Conservation (phyloP, 2,329 filamentous ascomycete species). For the Fusarium siculi region DNA sequence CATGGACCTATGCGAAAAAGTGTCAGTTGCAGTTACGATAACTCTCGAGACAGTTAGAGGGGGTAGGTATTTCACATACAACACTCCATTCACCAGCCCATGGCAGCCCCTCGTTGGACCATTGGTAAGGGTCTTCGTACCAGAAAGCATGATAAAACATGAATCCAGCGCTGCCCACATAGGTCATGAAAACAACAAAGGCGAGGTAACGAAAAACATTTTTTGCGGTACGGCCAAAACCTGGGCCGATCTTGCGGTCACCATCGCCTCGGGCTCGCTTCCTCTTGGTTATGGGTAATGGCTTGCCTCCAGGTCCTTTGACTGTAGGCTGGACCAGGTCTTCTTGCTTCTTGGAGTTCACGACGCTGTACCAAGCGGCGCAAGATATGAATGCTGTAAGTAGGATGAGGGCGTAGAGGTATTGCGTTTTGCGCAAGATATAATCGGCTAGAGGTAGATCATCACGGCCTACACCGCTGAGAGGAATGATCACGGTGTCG, state of each 20-base stretch:
- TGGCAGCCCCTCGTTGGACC: conserved; percentile 57
- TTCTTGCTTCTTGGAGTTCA: conserved; percentile 61
- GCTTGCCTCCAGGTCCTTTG: conserved; percentile 88
- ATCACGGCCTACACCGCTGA: conserved; percentile 39
- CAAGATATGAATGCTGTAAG: conserved; percentile 62
- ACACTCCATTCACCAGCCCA: conserved; percentile 84
- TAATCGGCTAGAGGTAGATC: conserved; percentile 51
- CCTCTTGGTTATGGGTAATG: conserved; percentile 76
- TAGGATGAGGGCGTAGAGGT: conserved; percentile 64
- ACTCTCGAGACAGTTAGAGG: conserved; percentile 1
- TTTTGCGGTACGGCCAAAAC: conserved; percentile 75
- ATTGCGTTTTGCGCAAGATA: conserved; percentile 59
- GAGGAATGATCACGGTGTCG: conserved; percentile 45
- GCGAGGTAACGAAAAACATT: conserved; percentile 81
- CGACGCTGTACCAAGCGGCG: conserved; percentile 64
- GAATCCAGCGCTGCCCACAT: conserved; percentile 78
- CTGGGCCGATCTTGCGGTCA: conserved; percentile 56
- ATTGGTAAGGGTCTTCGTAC: conserved; percentile 52
- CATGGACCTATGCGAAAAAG: conserved; percentile 73
- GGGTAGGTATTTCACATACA: conserved; percentile 62
- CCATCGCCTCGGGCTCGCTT: conserved; percentile 59
- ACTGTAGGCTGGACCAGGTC: conserved; percentile 59
- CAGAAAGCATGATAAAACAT: conserved; percentile 79
- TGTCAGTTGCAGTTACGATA: conserved; percentile 33
- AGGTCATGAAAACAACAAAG: conserved; percentile 75